These are phyloP conservation scores for Hypoxylon sp. DNA, from an alignment of 2,329 filamentous ascomycete genomes.

Conservation along the genomic window DNA sequence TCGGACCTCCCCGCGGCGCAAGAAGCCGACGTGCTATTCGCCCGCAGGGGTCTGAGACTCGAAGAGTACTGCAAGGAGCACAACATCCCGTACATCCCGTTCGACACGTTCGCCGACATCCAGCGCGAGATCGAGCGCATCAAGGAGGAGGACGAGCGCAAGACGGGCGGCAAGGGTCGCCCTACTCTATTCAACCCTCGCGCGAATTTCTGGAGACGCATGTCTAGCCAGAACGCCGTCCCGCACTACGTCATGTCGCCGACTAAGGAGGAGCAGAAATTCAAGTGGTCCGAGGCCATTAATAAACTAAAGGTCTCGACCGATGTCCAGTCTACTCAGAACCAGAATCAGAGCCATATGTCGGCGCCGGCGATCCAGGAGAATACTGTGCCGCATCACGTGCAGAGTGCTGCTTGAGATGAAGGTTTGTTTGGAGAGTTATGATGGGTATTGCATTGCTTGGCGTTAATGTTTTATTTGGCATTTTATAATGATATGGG, in stretches of 20 bases:
- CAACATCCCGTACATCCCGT: constrained; percentile 71
- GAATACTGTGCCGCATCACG: constrained; percentile 3
- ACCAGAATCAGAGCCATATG: not conserved
- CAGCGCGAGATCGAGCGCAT: constrained; percentile 72
- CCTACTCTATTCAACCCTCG: constrained; percentile 76
- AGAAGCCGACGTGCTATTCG: constrained; percentile 78
- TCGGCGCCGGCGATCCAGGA: constrained; percentile 7
- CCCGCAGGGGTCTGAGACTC: constrained; percentile 73
- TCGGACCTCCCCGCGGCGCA: constrained; percentile 76
- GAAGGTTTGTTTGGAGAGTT: not conserved
- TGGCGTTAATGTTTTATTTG: constrained; percentile 22
- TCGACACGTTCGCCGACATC: constrained; percentile 77
- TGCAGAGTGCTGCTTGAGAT: constrained; percentile 30
- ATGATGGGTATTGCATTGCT: constrained; percentile 17
- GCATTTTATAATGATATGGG: constrained; percentile 31
- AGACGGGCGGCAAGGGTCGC: constrained; percentile 72
- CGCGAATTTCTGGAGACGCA: constrained; percentile 77
- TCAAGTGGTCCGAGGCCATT: constrained; percentile 74
- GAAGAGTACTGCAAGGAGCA: constrained; percentile 78
- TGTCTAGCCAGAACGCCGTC: constrained; percentile 70
- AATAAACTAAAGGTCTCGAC: constrained; percentile 60
- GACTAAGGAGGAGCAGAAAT: constrained; percentile 71
- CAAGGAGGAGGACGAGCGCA: constrained; percentile 70
- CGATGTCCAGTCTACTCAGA: constrained; percentile 34
- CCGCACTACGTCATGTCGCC: constrained; percentile 58